Evolutionary conservation across 106 monocot genomes (phyloP), one percentile per base, ranked within the genome.

Genomic region (Platanthera guangdongensis): DNA sequence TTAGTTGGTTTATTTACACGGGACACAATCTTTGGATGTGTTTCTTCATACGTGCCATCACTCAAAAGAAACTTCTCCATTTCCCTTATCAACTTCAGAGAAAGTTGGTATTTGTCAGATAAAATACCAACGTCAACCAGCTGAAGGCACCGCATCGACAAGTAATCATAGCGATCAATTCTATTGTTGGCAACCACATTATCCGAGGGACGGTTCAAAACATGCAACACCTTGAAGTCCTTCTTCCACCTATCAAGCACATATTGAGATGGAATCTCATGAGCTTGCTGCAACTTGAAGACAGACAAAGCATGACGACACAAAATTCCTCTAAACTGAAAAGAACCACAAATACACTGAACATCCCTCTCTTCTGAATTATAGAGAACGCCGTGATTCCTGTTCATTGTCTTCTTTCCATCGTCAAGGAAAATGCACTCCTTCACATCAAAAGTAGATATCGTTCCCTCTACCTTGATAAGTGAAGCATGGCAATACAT

Each of bases 231-330:
- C 77, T 86, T 89, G 45, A 84, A 89, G 71, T 89, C 89, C 67
- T 89, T 89, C 68, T 86, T 84, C 86, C 89, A 89, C 47, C 89
- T 72, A 71, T 86, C 86, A 57, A 89, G 84, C 62, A 89, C 67
- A 68, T 82, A 86, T 14, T 78, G 79, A 22, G 79, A 72, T 45
- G 89, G 89, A 77, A 89, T 86, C 57, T 89, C 86, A 68, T 80
- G 84, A 47, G 84, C 84, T 75, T 84, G 82, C 78, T 89, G 86
- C 46, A 80, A 75, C 74, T 86, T 89, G 49, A 89, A 84, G 8
- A 89, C 84, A 55, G 82, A 84, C 16, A 89, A 70, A 52, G 86
- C 84, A 53, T 89, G 89, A 75, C 84, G 76, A 71, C 86, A 86
- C 19, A 86, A 30, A 51, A 89, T 86, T 18, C 86, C 89, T 70